Evolutionary conservation across 306 rosid species (phyloP).

Genomic region (Acacia acuminata): DNA sequence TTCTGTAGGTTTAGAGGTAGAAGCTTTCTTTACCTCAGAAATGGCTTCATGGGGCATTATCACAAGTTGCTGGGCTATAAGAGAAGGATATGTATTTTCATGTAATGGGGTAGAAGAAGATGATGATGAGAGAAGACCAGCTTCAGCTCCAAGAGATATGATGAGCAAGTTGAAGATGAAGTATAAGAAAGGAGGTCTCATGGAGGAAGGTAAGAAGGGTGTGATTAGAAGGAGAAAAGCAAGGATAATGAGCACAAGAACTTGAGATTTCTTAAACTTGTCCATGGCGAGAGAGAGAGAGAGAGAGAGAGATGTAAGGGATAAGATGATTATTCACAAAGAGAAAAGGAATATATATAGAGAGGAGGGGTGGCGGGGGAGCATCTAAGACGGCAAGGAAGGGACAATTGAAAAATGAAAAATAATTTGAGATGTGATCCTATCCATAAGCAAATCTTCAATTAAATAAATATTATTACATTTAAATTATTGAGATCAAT

Average conservation of each 20-base stretch:
- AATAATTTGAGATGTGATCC: background rate
- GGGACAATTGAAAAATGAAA: no score
- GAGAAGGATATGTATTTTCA: conserved; percentile 36
- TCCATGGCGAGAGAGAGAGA: conserved; percentile 37
- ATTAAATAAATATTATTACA: no score
- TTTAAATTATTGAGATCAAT: background rate
- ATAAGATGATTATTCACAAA: conserved; percentile 13
- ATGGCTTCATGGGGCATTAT: conserved; percentile 24
- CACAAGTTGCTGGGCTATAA: background rate
- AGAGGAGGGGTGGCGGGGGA: conserved; percentile 10
- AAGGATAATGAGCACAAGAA: conserved; percentile 48
- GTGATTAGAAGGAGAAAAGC: conserved; percentile 61
- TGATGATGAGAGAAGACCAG: conserved; percentile 59
- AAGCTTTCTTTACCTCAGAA: conserved; percentile 19
- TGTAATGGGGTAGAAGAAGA: conserved; percentile 47
- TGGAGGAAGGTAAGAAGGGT: conserved; percentile 66
- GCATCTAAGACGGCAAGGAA: no score
- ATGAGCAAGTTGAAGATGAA: conserved; percentile 66
- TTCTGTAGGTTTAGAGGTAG: conserved; percentile 20
- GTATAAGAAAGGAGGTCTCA: conserved; percentile 60
- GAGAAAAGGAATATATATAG: conserved; percentile 22
- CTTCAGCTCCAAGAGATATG: conserved; percentile 71
- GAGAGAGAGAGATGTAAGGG: background rate
- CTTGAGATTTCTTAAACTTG: conserved; percentile 53
- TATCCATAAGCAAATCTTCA: background rate